Percentiles rank a stretch among this genome's conserved stretches.
phyloP scores from a whole-genome alignment of 805 yeast species.

The Saturnispora silvae region DNA sequence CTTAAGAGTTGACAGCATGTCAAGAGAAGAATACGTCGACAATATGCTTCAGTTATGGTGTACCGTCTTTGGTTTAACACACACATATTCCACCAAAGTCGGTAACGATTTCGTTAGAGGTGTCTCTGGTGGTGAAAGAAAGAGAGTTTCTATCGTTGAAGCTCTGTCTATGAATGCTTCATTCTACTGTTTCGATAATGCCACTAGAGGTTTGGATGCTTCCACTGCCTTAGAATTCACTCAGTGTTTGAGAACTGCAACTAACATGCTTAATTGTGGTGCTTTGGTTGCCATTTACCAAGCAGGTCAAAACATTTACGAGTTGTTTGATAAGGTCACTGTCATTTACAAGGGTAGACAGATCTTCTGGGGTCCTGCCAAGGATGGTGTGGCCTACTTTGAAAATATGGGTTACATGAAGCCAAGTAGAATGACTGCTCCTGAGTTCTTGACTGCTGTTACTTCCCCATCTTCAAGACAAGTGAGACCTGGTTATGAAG shows the following conservation, averaged over 20 bases:
- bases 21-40: slow-evolving; percentile 33
- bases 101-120: slow-evolving; percentile 61
- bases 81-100: slow-evolving; percentile 50
- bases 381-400: slow-evolving; percentile 43
- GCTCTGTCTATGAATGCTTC: slow-evolving; percentile 45
- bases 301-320: slow-evolving; percentile 56
- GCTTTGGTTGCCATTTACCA: slow-evolving; percentile 59
- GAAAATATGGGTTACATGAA: slow-evolving; percentile 54
- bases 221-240: slow-evolving; percentile 59
- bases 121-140: slow-evolving; percentile 62
- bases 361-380: slow-evolving; percentile 48
- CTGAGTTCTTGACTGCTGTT: slow-evolving; percentile 57
- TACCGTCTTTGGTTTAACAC: slow-evolving; percentile 49
- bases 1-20: slow-evolving; percentile 30
- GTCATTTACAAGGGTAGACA: slow-evolving; percentile 53
- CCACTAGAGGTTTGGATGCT: slow-evolving; percentile 61
- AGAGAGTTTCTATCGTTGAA: slow-evolving; percentile 61
- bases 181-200: slow-evolving; percentile 56
- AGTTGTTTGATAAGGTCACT: slow-evolving; percentile 48
- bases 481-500: slow-evolving; percentile 40
- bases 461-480: slow-evolving; percentile 55
- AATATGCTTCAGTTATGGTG: slow-evolving; percentile 36
- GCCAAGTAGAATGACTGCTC: slow-evolving; percentile 58
- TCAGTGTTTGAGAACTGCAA: slow-evolving; percentile 51
- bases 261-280: slow-evolving; percentile 44